A percentile compares a stretch with the other conserved stretches of the same genome.
Conservation (phyloP, 2,329 filamentous ascomycete species). For the Aspergillus brunneoviolaceus region DNA sequence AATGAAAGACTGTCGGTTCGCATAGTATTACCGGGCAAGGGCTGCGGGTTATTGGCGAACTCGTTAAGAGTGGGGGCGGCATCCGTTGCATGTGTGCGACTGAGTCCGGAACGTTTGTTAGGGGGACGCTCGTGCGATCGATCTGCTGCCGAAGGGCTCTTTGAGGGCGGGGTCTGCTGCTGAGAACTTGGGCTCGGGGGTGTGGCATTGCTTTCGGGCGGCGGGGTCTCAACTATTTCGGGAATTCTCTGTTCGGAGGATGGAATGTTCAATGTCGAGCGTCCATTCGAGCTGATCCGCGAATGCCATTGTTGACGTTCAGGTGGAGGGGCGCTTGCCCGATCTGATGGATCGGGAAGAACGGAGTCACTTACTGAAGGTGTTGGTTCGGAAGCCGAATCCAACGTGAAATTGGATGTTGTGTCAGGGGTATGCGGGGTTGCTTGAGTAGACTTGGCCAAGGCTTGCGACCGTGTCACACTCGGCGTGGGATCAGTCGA, state of each 20-base stretch:
- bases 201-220: conserved; percentile 42
- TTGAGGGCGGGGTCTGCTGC: conserved; percentile 44
- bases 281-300: conserved; percentile 56
- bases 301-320: conserved; percentile 54
- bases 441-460: conserved; percentile 36
- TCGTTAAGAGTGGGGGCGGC: conserved; percentile 60
- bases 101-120: conserved; percentile 34
- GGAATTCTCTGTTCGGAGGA: conserved; percentile 51
- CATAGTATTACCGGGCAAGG: conserved; percentile 66
- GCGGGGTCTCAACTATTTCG: conserved; percentile 64
- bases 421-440: conserved; percentile 23
- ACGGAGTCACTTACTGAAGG: conserved; percentile 25
- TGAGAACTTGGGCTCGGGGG: conserved; percentile 31
- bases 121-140: conserved; percentile 28
- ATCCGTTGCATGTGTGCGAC: conserved; percentile 37
- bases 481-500: conserved; percentile 39
- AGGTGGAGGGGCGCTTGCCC: conserved; percentile 37
- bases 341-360: conserved; percentile 30
- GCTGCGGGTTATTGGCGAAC: conserved; percentile 64
- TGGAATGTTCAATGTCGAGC: conserved; percentile 54
- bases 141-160: conserved; percentile 29
- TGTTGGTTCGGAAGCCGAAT: conserved; percentile 31
- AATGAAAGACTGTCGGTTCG: conserved; percentile 77
- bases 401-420: conserved; percentile 26
- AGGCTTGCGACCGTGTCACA: conserved; percentile 45